These are phyloP conservation scores for Malassezia sp. DNA, from an alignment of 1,284 basidiomycete genomes.

Conservation along the genomic window DNA sequence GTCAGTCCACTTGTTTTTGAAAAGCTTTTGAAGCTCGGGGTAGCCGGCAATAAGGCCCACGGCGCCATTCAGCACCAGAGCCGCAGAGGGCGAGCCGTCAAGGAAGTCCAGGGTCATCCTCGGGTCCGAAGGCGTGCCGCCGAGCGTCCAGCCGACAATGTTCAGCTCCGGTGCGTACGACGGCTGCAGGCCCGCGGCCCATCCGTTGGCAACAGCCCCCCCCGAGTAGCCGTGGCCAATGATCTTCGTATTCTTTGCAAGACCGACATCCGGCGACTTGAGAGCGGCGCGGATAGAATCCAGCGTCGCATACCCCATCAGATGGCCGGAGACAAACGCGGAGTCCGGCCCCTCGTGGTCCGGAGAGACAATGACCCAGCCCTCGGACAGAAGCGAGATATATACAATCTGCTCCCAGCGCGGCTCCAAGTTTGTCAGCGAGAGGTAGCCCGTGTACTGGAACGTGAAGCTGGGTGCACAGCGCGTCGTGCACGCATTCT, in stretches of 20 bases:
- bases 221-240: conserved; percentile 33
- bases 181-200: conserved; percentile 24
- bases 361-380: conserved; percentile 25
- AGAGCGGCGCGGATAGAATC: conserved; percentile 28
- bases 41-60: conserved; percentile 25
- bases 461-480: conserved; percentile 26
- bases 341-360: conserved; percentile 32
- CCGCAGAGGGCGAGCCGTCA: conserved; percentile 13
- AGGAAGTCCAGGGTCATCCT: conserved; percentile 2
- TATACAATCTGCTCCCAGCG: conserved; percentile 24
- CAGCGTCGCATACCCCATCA: conserved; percentile 23
- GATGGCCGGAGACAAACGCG: conserved; percentile 28
- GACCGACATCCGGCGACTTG: conserved; percentile 17
- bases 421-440: conserved; percentile 12
- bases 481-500: conserved; percentile 21
- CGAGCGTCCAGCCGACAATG: conserved; percentile 25
- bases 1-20: background rate
- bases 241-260: conserved; percentile 21
- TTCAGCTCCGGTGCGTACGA: conserved; percentile 25
- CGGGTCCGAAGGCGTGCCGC: conserved; percentile 26
- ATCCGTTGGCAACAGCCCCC: conserved; percentile 31
- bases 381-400: conserved; percentile 20
- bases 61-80: too few relatives aligned
- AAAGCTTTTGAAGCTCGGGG: too few relatives aligned
- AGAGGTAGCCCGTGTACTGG: conserved; percentile 8